These are phyloP conservation scores for Lactarius hatsudake DNA, from an alignment of 768 basidiomycete genomes.

Conservation along the genomic window DNA sequence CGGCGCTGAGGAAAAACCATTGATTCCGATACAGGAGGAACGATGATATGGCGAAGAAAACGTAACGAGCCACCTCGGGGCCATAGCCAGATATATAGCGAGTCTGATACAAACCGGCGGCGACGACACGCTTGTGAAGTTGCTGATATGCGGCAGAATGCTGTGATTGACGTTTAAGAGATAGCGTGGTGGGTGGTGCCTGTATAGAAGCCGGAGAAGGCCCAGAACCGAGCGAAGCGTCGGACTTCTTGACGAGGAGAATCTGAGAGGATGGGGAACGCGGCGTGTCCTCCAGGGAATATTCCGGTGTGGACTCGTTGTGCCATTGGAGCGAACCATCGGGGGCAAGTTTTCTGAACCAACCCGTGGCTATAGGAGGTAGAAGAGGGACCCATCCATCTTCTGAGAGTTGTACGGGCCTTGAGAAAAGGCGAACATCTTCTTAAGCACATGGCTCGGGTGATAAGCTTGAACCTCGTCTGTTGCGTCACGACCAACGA, in stretches of 20 bases:
- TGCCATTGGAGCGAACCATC: constrained; percentile 34
- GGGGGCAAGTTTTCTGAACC: constrained; percentile 58
- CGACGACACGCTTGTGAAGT: constrained; percentile 69
- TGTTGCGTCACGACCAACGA: constrained; percentile 90
- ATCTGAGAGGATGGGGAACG: constrained; percentile 46
- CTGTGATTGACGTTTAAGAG: constrained; percentile 54
- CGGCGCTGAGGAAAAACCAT: constrained; percentile 73
- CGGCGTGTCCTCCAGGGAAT: constrained; percentile 32
- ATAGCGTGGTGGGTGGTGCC: constrained; percentile 53
- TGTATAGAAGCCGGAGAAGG: constrained; percentile 47
- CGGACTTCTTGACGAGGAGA: constrained; percentile 54
- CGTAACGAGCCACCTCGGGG: constrained; percentile 80
- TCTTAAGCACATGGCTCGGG: constrained; percentile 50
- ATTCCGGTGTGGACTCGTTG: constrained; percentile 15
- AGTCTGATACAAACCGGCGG: constrained; percentile 83
- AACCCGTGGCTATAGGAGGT: constrained; percentile 84
- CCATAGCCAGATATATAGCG: constrained; percentile 87
- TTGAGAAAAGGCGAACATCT: constrained; percentile 62
- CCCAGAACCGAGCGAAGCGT: constrained; percentile 32
- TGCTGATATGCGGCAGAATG: constrained; percentile 78
- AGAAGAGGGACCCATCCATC: constrained; percentile 70
- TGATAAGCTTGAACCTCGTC: constrained; percentile 97
- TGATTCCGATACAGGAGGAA: constrained; percentile 56
- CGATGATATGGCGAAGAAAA: constrained; percentile 56
- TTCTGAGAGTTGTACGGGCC: constrained; percentile 59